Percentiles rank a stretch among this genome's conserved stretches.
Evolutionary conservation across 805 yeast species (phyloP).

Genomic region (Saccharomyces jurei): DNA sequence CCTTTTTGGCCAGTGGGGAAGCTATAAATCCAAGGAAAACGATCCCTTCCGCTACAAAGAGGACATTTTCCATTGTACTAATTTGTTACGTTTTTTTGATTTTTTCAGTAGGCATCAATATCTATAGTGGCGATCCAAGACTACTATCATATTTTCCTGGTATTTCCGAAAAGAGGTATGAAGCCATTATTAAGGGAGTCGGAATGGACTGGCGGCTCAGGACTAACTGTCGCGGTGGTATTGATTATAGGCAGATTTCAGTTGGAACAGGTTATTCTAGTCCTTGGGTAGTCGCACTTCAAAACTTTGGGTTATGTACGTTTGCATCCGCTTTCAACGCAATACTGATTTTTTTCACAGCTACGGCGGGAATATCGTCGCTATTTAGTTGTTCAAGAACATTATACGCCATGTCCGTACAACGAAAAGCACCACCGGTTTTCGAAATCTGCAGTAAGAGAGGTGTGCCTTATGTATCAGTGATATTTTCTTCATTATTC

Average conservation of each 20-base stretch:
- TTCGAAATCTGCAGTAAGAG: conserved; percentile 50
- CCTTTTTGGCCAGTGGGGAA: conserved; percentile 78
- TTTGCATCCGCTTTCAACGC: conserved; percentile 47
- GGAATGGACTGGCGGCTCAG: conserved; percentile 48
- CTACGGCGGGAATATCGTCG: conserved; percentile 51
- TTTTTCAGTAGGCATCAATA: conserved; percentile 60
- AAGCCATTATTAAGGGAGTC: conserved; percentile 8
- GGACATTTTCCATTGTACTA: conserved; percentile 65
- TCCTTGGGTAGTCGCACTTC: conserved; percentile 51
- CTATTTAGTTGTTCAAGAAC: conserved; percentile 56
- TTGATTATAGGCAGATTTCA: conserved; percentile 52
- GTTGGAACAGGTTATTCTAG: conserved; percentile 37
- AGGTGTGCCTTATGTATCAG: conserved; percentile 72
- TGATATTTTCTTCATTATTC: conserved; percentile 52
- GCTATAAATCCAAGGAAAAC: conserved; percentile 74
- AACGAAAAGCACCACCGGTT: conserved; percentile 52
- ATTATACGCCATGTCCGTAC: conserved; percentile 44
- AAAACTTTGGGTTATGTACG: conserved; percentile 43
- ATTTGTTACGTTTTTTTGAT: conserved; percentile 59
- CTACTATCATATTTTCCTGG: conserved; percentile 43
- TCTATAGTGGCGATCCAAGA: conserved; percentile 74
- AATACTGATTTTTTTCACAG: conserved; percentile 45
- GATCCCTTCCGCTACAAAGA: conserved; percentile 65
- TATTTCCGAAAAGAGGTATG: conserved; percentile 5
- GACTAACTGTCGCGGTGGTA: conserved; percentile 62